Evolutionary conservation across 1,284 basidiomycete species (phyloP).

Genomic region (Lignosus rhinocerotis): DNA sequence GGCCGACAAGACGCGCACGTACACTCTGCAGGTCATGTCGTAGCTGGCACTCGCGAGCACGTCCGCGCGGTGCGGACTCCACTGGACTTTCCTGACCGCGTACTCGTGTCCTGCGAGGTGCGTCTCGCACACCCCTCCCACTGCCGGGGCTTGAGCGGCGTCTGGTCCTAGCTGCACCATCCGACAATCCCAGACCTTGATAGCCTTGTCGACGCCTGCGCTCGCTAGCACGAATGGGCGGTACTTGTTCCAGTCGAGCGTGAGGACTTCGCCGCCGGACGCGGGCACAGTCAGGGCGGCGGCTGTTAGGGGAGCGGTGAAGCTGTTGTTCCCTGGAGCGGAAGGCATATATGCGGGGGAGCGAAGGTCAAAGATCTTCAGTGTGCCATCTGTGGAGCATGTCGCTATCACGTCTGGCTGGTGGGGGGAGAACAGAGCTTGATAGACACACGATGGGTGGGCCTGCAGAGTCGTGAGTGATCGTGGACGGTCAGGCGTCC

Average conservation of each 20-base stretch:
- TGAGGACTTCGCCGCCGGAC: constrained; percentile 70
- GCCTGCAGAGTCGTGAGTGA: constrained; percentile 83
- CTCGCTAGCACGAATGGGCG: constrained; percentile 77
- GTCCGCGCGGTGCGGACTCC: constrained; percentile 75
- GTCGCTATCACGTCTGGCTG: constrained; percentile 80
- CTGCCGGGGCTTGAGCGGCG: constrained; percentile 40
- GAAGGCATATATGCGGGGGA: constrained; percentile 43
- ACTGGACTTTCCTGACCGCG: constrained; percentile 78
- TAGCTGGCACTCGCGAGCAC: constrained; percentile 86
- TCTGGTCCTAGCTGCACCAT: constrained; percentile 63
- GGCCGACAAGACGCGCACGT: constrained; percentile 36
- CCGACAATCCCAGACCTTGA: constrained; percentile 86
- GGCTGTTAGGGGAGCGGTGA: constrained; percentile 62
- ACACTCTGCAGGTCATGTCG: constrained; percentile 96
- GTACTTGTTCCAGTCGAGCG: constrained; percentile 94
- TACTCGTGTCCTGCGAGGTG: constrained; percentile 80
- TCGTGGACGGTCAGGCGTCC: constrained; percentile 80
- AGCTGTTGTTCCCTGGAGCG: constrained; percentile 42
- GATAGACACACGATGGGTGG: constrained; percentile 85
- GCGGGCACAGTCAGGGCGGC: constrained; percentile 72
- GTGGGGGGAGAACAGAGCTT: constrained; percentile 90
- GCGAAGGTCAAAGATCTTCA: constrained; percentile 83
- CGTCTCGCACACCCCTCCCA: constrained; percentile 69
- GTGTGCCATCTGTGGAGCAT: constrained; percentile 82
- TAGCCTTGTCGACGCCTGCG: constrained; percentile 77